phyloP scores from a whole-genome alignment of 768 basidiomycete species.

The Leucocoprinus leucothites region DNA sequence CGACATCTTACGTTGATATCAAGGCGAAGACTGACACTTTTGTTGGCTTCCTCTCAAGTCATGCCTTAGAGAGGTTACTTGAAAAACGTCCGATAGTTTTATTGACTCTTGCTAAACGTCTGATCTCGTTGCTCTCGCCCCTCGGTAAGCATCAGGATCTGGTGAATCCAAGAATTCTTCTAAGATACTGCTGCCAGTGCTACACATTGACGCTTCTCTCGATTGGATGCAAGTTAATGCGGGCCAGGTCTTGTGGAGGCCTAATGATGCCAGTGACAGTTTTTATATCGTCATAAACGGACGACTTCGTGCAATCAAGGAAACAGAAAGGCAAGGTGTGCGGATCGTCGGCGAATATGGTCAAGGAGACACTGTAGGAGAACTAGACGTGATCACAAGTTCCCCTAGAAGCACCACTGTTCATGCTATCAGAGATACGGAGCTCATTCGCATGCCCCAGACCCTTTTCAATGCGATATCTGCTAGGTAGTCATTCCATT shows the following conservation, averaged over 20 bases:
- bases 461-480: slow-evolving; percentile 98
- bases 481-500: slow-evolving; percentile 51
- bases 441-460: slow-evolving; percentile 94
- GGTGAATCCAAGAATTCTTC: background rate
- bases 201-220: slow-evolving; percentile 94
- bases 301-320: slow-evolving; percentile 85
- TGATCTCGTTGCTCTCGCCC: slow-evolving; percentile 93
- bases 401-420: slow-evolving; percentile 84
- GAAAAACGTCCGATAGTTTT: slow-evolving; percentile 96
- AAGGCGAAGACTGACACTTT: slow-evolving; percentile 98
- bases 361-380: slow-evolving; percentile 95
- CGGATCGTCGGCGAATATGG: slow-evolving; percentile 91
- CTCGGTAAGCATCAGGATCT: slow-evolving; percentile 54
- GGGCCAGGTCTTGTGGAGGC: slow-evolving; percentile 92
- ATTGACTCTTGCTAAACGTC: slow-evolving; percentile 91
- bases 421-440: slow-evolving; percentile 97
- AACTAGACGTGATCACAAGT: slow-evolving; percentile 95
- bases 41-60: slow-evolving; percentile 89
- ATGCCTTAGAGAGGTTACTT: slow-evolving; percentile 84
- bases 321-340: slow-evolving; percentile 73
- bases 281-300: slow-evolving; percentile 99
- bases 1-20: slow-evolving; percentile 95
- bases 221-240: slow-evolving; percentile 99
- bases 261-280: slow-evolving; percentile 87
- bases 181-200: slow-evolving; percentile 44